These are phyloP conservation scores for Claviceps paspali DNA, from an alignment of 2,329 filamentous ascomycete genomes.

Conservation along the genomic window DNA sequence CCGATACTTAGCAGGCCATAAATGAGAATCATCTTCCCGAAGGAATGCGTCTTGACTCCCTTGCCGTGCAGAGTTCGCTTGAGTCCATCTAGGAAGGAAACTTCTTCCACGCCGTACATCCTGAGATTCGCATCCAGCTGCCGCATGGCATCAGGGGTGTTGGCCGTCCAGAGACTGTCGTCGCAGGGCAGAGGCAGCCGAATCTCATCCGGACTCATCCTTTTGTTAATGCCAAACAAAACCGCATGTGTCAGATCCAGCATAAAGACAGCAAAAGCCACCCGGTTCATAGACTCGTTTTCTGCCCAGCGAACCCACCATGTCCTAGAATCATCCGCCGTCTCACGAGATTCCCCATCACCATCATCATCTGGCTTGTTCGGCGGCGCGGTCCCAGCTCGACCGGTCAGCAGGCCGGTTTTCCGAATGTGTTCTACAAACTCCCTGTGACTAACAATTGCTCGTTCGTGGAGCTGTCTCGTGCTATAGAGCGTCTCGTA, in stretches of 20 bases:
- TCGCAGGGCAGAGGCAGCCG: constrained; percentile 75
- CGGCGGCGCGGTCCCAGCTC: constrained; percentile 64
- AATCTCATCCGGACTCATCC: constrained; percentile 86
- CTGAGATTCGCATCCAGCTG: constrained; percentile 61
- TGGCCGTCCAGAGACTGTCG: constrained; percentile 72
- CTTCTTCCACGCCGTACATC: constrained; percentile 63
- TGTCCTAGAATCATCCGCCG: constrained; percentile 23
- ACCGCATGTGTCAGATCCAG: constrained; percentile 80
- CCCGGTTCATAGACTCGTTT: constrained; percentile 71
- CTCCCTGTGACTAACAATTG: no score
- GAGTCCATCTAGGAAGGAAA: constrained; percentile 70
- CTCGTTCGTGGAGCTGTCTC: constrained; percentile 64
- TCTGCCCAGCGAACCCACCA: constrained; percentile 86
- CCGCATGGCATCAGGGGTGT: constrained; percentile 60
- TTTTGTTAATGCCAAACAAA: constrained; percentile 81
- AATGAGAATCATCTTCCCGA: constrained; percentile 83
- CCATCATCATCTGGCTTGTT: constrained; percentile 34
- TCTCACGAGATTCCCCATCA: constrained; percentile 8
- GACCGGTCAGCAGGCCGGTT: constrained; percentile 72
- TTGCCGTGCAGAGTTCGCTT: constrained; percentile 73
- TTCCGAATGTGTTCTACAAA: no score
- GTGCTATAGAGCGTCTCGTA: constrained; percentile 91
- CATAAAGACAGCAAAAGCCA: constrained; percentile 80
- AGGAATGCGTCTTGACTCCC: constrained; percentile 69
- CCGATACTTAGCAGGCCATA: constrained; percentile 78